Evolutionary conservation across 768 basidiomycete species (phyloP).

Genomic region (Leccinum boreale): DNA sequence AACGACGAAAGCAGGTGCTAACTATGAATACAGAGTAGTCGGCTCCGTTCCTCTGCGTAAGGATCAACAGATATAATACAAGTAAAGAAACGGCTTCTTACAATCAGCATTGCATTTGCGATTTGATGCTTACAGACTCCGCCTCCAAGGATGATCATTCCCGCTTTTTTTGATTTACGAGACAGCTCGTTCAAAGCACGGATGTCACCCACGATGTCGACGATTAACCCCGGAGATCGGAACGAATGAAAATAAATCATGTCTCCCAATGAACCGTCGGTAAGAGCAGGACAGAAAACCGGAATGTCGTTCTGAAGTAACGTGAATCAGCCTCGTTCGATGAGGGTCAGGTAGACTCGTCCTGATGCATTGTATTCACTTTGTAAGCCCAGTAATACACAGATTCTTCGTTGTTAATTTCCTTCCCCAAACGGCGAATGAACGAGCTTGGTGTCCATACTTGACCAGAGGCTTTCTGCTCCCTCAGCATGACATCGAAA

Average conservation of each 20-base stretch:
- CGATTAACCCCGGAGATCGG: slow-evolving; percentile 72
- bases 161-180: slow-evolving; percentile 85
- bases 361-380: slow-evolving; percentile 50
- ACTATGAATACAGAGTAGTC: slow-evolving; percentile 97
- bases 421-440: slow-evolving; percentile 90
- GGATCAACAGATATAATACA: slow-evolving; percentile 1
- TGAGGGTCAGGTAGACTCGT: slow-evolving; percentile 9
- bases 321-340: slow-evolving; percentile 24
- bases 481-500: slow-evolving; percentile 83
- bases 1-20: slow-evolving; percentile 23
- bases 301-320: slow-evolving; percentile 87
- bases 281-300: slow-evolving; percentile 96
- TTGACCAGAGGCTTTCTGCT: slow-evolving; percentile 68
- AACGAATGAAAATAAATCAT: slow-evolving; percentile 99
- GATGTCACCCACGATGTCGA: slow-evolving; percentile 96
- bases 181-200: slow-evolving; percentile 86
- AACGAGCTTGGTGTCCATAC: slow-evolving; percentile 95
- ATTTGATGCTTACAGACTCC: slow-evolving; percentile 99
- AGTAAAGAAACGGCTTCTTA: slow-evolving; percentile 35
- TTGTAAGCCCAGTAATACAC: slow-evolving; percentile 99
- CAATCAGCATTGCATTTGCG: slow-evolving; percentile 99
- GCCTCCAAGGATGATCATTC: slow-evolving; percentile 97
- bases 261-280: slow-evolving; percentile 97
- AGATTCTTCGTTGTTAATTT: slow-evolving; percentile 95
- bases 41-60: slow-evolving; percentile 85